Conservation (phyloP, 2,329 filamentous ascomycete genomes). For the Botrytis pseudocinerea region DNA sequence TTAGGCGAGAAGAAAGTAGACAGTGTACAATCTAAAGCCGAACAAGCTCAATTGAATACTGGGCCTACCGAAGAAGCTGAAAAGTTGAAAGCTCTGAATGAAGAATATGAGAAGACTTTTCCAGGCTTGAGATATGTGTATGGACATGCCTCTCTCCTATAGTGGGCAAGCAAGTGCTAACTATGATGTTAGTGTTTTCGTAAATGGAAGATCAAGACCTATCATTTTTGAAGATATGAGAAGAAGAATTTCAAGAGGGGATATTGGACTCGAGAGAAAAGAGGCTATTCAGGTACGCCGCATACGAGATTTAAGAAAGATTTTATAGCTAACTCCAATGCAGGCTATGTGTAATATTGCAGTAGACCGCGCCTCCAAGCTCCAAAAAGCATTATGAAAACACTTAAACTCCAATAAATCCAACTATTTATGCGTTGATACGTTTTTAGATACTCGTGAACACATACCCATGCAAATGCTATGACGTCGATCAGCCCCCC, state of each 20-base stretch:
- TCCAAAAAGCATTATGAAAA: conserved; percentile 21
- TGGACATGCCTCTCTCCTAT: conserved; percentile 4
- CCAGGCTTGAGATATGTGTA: conserved; percentile 81
- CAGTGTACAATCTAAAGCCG: conserved; percentile 76
- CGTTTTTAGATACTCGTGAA: neutral
- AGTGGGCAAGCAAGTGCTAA: conserved; percentile 27
- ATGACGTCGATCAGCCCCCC: neutral
- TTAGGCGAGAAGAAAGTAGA: conserved; percentile 79
- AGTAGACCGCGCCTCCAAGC: conserved; percentile 70
- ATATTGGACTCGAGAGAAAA: conserved; percentile 65
- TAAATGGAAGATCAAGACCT: conserved; percentile 73
- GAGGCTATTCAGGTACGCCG: conserved; percentile 68
- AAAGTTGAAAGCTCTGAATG: conserved; percentile 64
- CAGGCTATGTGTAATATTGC: conserved; percentile 88
- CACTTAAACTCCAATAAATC: neutral
- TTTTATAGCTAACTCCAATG: conserved; percentile 27
- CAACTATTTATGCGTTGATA: neutral
- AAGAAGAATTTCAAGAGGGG: conserved; percentile 65
- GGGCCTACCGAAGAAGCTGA: conserved; percentile 57
- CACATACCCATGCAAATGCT: conserved; percentile 20
- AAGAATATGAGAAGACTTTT: conserved; percentile 76
- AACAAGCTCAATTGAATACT: conserved; percentile 74
- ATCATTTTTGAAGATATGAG: conserved; percentile 83
- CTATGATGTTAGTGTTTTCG: conserved; percentile 65
- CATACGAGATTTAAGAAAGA: conserved; percentile 5